Evolutionary conservation across 371 early-diverging fungal genomes (phyloP).

Genomic region (Chytridium lagenaria): DNA sequence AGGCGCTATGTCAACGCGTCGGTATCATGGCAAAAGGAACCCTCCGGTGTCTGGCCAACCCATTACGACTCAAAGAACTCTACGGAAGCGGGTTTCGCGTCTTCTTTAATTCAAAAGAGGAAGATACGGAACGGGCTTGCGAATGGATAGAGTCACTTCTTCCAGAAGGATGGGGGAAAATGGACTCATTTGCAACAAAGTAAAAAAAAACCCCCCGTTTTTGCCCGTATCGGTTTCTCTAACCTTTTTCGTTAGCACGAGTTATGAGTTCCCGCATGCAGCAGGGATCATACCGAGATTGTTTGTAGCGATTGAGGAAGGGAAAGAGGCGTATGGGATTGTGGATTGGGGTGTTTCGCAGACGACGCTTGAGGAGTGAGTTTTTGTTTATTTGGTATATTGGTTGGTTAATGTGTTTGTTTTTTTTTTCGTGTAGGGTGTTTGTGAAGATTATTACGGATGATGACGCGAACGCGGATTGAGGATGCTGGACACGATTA

Average conservation of each 20-base stretch:
- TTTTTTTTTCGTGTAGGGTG: not conserved
- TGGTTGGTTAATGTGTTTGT: no score
- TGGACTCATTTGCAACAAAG: conserved; percentile 28
- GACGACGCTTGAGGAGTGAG: conserved; percentile 66
- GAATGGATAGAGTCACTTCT: conserved; percentile 5
- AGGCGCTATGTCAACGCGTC: conserved; percentile 59
- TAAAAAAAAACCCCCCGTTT: conserved; percentile 33
- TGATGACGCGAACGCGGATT: conserved; percentile 35
- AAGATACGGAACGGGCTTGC: conserved; percentile 38
- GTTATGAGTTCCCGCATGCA: conserved; percentile 32
- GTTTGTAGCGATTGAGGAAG: conserved; percentile 55
- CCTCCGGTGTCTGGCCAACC: conserved; percentile 69
- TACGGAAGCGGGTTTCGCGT: conserved; percentile 72
- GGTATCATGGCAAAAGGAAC: conserved; percentile 77
- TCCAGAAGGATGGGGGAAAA: conserved; percentile 29
- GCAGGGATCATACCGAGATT: conserved; percentile 32
- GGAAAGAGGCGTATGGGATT: conserved; percentile 52
- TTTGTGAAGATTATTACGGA: conserved; percentile 32
- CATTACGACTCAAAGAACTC: conserved; percentile 63
- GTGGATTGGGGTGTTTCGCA: conserved; percentile 74
- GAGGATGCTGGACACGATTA: not conserved
- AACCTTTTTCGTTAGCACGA: conserved; percentile 58
- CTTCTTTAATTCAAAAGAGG: conserved; percentile 51
- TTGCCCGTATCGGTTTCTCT: conserved; percentile 69
- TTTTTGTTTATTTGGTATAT: not conserved